phyloP scores from a whole-genome alignment of 179 eudicot genomes.

The Silene noctiflora region DNA sequence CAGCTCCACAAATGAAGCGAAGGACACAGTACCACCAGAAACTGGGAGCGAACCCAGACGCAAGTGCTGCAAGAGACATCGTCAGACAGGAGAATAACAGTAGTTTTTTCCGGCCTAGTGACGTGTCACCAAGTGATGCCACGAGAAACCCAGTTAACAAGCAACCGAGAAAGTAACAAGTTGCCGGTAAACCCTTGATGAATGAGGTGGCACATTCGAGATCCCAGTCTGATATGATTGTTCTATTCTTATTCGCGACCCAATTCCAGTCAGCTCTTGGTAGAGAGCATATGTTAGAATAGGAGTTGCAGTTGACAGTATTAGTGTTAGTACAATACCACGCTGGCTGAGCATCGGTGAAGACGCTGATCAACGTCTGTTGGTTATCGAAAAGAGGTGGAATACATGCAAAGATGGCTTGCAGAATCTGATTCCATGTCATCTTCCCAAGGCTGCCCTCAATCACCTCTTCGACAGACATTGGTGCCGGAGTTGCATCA shows the following conservation, averaged over 20 bases:
- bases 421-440: conserved; percentile 24
- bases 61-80: conserved; percentile 26
- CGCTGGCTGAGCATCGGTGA: conserved; percentile 24
- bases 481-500: neutral
- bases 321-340: conserved; percentile 25
- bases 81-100: conserved; percentile 16
- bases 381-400: conserved; percentile 28
- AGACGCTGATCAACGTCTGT: conserved; percentile 30
- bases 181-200: conserved; percentile 29
- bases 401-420: conserved; percentile 26
- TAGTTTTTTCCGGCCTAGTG: conserved; percentile 29
- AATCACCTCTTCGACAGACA: conserved; percentile 31
- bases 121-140: conserved; percentile 27
- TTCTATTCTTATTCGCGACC: conserved; percentile 8
- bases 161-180: conserved; percentile 28
- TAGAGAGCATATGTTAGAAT: conserved; percentile 17
- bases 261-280: conserved; percentile 27
- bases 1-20: conserved; percentile 29
- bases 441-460: conserved; percentile 24
- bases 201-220: conserved; percentile 30
- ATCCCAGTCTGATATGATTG: conserved; percentile 30
- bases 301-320: conserved; percentile 12
- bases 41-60: conserved; percentile 29
- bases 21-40: conserved; percentile 27
- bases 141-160: conserved; percentile 24